Evolutionary conservation across 345 rosid species (phyloP).

Genomic region (Hibiscus trionum): DNA sequence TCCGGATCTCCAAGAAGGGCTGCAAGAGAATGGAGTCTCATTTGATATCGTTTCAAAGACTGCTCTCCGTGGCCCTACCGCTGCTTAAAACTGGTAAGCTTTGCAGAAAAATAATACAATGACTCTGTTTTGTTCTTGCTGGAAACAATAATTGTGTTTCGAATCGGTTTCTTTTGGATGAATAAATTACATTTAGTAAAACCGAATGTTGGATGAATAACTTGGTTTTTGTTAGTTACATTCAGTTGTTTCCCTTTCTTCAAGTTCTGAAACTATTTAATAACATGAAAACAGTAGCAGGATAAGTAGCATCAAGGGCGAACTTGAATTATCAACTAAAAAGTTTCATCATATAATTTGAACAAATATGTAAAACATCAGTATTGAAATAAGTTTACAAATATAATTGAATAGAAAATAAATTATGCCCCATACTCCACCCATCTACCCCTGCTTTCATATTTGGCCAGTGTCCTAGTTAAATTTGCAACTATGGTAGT

Average conservation of each 20-base stretch:
- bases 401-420: neutral
- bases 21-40: conserved; percentile 65
- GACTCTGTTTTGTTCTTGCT: neutral
- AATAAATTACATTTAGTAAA: neutral
- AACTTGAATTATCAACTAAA: neutral
- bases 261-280: neutral
- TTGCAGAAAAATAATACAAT: neutral
- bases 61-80: conserved; percentile 16
- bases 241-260: no score
- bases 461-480: neutral
- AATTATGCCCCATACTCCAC: neutral
- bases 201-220: no score
- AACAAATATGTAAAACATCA: neutral
- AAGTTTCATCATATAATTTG: neutral
- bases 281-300: neutral
- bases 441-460: neutral
- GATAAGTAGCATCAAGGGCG: neutral
- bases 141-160: neutral
- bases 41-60: conserved; percentile 63
- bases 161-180: conserved; percentile 1
- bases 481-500: neutral
- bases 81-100: conserved; percentile 16
- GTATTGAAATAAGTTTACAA: neutral
- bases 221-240: no score
- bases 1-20: conserved; percentile 57